A percentile compares a stretch with the other conserved stretches of the same genome.
Conservation (phyloP, 106 monocot genomes). For the Phalaenopsis aphrodite region DNA sequence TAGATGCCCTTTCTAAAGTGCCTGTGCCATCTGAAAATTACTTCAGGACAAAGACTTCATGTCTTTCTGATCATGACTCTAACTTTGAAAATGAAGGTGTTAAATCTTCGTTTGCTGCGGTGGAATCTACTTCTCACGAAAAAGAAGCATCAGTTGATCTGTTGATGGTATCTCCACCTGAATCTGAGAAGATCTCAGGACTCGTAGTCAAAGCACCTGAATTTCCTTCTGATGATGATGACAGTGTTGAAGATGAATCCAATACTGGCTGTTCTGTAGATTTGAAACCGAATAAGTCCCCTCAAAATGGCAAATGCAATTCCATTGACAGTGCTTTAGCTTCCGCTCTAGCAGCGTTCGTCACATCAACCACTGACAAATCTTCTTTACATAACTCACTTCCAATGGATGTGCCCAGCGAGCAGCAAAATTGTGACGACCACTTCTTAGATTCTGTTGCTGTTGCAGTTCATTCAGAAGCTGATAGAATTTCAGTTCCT, state of each 20-base stretch:
- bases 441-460: neutral
- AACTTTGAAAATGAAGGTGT: constrained; percentile 14
- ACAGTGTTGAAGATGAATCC: neutral
- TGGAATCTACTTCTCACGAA: constrained; percentile 3
- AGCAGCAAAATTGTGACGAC: constrained; percentile 8
- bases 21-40: constrained; percentile 13
- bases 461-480: neutral
- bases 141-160: constrained; percentile 5
- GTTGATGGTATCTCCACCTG: constrained; percentile 6
- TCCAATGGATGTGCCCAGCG: neutral
- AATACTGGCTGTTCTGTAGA: constrained; percentile 2
- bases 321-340: constrained; percentile 54
- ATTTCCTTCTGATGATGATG: constrained; percentile 40
- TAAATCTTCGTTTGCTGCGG: neutral
- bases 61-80: constrained; percentile 19
- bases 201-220: constrained; percentile 59
- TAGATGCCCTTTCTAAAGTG: constrained; percentile 32
- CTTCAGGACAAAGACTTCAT: constrained; percentile 12
- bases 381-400: neutral
- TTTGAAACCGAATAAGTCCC: constrained; percentile 1
- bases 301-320: constrained; percentile 9
- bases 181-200: constrained; percentile 14
- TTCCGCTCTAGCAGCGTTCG: constrained; percentile 61
- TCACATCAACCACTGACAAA: constrained; percentile 20
- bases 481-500: neutral